phyloP scores from a whole-genome alignment of 371 early-diverging fungal species.

The Lichtheimia corymbifera region DNA sequence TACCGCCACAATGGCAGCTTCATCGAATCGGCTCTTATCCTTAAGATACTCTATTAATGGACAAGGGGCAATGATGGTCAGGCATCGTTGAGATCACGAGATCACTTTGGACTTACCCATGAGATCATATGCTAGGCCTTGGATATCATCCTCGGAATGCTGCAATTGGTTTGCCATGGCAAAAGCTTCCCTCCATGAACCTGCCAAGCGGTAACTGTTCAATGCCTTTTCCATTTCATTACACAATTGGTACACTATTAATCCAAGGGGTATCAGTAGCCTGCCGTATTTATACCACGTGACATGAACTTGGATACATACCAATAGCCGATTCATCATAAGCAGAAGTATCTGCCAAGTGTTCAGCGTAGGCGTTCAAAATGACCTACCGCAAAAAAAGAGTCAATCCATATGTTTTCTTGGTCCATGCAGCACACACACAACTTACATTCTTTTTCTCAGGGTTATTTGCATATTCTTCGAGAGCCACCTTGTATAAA shows the following conservation, averaged over 20 bases:
- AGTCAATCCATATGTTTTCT: neutral
- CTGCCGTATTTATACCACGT: neutral
- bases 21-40: constrained; percentile 57
- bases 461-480: constrained; percentile 51
- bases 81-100: no score
- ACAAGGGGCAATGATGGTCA: neutral
- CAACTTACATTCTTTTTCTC: constrained; percentile 35
- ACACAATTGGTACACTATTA: constrained; percentile 65
- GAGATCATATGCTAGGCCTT: constrained; percentile 51
- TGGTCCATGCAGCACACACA: neutral
- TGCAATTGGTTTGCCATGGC: constrained; percentile 66
- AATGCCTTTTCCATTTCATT: constrained; percentile 63
- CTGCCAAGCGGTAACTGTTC: constrained; percentile 66
- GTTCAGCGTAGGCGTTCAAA: constrained; percentile 65
- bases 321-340: constrained; percentile 75
- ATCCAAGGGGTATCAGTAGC: neutral
- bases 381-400: constrained; percentile 40
- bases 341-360: constrained; percentile 53
- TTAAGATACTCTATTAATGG: constrained; percentile 47
- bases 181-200: constrained; percentile 72
- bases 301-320: constrained; percentile 19
- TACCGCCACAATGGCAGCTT: constrained; percentile 62
- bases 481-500: constrained; percentile 67
- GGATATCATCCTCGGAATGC: constrained; percentile 48
- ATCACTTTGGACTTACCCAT: constrained; percentile 22